Percentiles rank a stretch among this genome's conserved stretches.
Evolutionary conservation across 1,139 yeast genomes (phyloP).

Genomic region (Lodderomyces pseudojiufengensis): DNA sequence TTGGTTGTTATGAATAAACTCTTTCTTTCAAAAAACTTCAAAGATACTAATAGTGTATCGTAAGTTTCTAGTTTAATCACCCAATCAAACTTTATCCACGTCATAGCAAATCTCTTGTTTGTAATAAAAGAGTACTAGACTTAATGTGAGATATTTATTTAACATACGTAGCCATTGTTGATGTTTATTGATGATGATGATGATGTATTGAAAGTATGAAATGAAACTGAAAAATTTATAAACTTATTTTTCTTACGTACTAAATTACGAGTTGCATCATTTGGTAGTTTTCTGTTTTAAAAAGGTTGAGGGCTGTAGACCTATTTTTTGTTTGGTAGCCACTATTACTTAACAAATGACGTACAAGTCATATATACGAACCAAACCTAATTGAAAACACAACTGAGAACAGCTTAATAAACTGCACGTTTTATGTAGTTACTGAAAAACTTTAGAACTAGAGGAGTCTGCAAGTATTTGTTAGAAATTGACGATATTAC

Average conservation of each 20-base stretch:
- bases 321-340: no score
- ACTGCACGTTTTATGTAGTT: no score
- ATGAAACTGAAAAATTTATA: constrained; percentile 8
- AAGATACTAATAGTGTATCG: constrained; percentile 3
- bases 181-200: constrained; percentile 6
- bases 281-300: no score
- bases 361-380: no score
- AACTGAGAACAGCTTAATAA: no score
- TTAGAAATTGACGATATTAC: no score
- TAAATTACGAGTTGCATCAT: no score
- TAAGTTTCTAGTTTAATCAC: background rate
- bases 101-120: constrained; percentile 10
- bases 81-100: constrained; percentile 7
- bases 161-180: constrained; percentile 21
- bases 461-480: no score
- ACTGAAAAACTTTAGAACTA: no score
- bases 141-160: background rate
- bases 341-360: no score
- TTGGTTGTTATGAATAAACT: constrained; percentile 21
- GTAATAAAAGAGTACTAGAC: constrained; percentile 10
- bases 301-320: no score
- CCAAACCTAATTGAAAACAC: no score
- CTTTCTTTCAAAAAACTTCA: constrained; percentile 16
- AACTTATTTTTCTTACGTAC: constrained; percentile 2
- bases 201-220: constrained; percentile 6